These are phyloP conservation scores for Lepiota subincarnata DNA, from an alignment of 768 basidiomycete genomes.

Conservation along the genomic window DNA sequence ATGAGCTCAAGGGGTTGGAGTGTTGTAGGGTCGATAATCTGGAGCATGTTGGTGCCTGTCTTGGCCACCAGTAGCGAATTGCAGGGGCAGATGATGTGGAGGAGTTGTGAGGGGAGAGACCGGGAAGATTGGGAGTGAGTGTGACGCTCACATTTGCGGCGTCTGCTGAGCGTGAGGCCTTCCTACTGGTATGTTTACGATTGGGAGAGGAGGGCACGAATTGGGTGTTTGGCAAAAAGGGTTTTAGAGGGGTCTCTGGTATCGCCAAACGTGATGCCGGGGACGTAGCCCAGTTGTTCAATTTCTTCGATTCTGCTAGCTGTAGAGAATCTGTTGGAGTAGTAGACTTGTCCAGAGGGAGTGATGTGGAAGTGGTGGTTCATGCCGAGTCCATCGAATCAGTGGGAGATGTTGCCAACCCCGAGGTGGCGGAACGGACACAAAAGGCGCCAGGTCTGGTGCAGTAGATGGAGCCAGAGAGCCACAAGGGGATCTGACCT, in stretches of 20 bases:
- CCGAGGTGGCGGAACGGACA: not conserved
- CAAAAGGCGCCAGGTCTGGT: not conserved
- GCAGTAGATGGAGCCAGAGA: too few species aligned
- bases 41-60: constrained; percentile 3
- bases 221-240: constrained; percentile 1
- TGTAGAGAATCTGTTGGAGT: too few species aligned
- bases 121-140: constrained; percentile 3
- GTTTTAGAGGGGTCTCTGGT: not conserved
- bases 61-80: constrained; percentile 1
- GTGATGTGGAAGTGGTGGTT: too few species aligned
- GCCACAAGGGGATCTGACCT: too few species aligned
- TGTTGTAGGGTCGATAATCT: not conserved
- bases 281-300: not conserved
- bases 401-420: not conserved
- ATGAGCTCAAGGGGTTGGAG: not conserved
- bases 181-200: not conserved
- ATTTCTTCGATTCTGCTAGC: not conserved
- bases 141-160: constrained; percentile 6
- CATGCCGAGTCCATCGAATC: constrained; percentile 1
- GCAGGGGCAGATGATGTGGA: not conserved
- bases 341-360: too few species aligned
- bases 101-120: not conserved
- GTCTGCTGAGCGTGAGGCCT: not conserved
- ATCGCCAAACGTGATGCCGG: constrained; percentile 2
- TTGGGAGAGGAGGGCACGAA: not conserved